Conservation (phyloP, 495 filamentous ascomycete genomes). For the Terfezia boudieri region DNA sequence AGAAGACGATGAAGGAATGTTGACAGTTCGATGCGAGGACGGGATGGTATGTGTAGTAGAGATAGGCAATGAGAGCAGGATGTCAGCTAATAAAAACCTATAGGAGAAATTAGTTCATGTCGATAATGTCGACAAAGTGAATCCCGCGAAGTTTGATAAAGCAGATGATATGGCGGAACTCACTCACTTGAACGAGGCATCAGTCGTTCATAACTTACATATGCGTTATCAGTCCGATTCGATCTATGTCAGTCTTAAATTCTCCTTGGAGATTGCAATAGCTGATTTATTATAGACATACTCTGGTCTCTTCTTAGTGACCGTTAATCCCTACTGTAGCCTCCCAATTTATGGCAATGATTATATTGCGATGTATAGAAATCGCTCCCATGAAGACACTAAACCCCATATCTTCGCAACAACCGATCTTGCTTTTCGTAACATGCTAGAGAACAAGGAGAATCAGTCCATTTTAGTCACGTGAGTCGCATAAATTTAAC, state of each 20-base stretch:
- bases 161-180: conserved; percentile 98
- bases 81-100: conserved; percentile 6
- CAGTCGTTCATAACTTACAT: conserved; percentile 90
- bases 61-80: not conserved
- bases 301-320: conserved; percentile 88
- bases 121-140: conserved; percentile 90
- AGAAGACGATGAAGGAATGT: conserved; percentile 43
- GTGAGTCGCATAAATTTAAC: conserved; percentile 57
- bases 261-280: conserved; percentile 2
- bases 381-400: conserved; percentile 69
- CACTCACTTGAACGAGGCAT: conserved; percentile 92
- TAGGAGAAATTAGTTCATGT: conserved; percentile 70
- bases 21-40: conserved; percentile 85
- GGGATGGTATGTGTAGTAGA: conserved; percentile 42
- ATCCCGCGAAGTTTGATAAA: conserved; percentile 97
- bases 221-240: conserved; percentile 83
- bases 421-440: conserved; percentile 93
- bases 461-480: conserved; percentile 98
- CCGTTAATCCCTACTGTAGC: conserved; percentile 89
- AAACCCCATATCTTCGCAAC: conserved; percentile 96
- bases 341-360: conserved; percentile 93
- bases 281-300: conserved; percentile 40
- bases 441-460: conserved; percentile 79
- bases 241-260: conserved; percentile 48
- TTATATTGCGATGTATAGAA: conserved; percentile 92